Evolutionary conservation across 768 basidiomycete species (phyloP).

Genomic region (Kwoniella newhampshirensis): DNA sequence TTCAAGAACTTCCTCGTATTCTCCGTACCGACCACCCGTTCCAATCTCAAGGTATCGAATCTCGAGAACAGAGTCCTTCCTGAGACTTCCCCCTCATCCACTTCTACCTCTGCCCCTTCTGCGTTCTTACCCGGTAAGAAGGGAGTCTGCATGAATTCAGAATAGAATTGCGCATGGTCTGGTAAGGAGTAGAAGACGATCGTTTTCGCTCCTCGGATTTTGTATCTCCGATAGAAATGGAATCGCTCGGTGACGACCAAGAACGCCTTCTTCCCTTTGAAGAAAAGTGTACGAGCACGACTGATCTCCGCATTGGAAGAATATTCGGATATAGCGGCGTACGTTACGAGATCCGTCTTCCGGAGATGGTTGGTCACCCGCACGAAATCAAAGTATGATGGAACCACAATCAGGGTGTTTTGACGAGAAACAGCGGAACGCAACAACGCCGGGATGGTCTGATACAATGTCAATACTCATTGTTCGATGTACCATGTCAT

Average conservation of each 20-base stretch:
- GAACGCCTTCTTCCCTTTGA: slow-evolving; percentile 79
- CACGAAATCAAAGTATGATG: slow-evolving; percentile 95
- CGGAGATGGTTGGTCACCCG: slow-evolving; percentile 82
- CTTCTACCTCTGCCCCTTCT: slow-evolving; percentile 77
- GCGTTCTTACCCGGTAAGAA: slow-evolving; percentile 66
- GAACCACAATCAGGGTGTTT: slow-evolving; percentile 84
- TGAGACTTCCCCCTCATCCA: slow-evolving; percentile 83
- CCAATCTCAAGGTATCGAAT: slow-evolving; percentile 83
- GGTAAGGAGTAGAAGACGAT: slow-evolving; percentile 91
- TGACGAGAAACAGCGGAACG: slow-evolving; percentile 92
- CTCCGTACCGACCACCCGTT: slow-evolving; percentile 70
- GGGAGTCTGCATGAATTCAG: slow-evolving; percentile 82
- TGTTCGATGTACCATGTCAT: too few species aligned
- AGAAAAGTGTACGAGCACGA: slow-evolving; percentile 88
- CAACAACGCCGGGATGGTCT: slow-evolving; percentile 77
- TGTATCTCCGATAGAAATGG: slow-evolving; percentile 96
- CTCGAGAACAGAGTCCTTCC: slow-evolving; percentile 78
- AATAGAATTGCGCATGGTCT: slow-evolving; percentile 85
- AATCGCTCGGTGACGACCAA: slow-evolving; percentile 94
- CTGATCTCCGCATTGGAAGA: slow-evolving; percentile 92
- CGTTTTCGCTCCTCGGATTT: slow-evolving; percentile 87
- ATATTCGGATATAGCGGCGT: slow-evolving; percentile 86
- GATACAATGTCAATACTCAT: not conserved
- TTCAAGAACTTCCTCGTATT: slow-evolving; percentile 55
- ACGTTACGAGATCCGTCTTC: slow-evolving; percentile 68